Percentiles rank a stretch among this genome's conserved stretches.
phyloP scores from a whole-genome alignment of 2,329 filamentous ascomycete genomes.

The Cladosporium austrohemisphaericum region DNA sequence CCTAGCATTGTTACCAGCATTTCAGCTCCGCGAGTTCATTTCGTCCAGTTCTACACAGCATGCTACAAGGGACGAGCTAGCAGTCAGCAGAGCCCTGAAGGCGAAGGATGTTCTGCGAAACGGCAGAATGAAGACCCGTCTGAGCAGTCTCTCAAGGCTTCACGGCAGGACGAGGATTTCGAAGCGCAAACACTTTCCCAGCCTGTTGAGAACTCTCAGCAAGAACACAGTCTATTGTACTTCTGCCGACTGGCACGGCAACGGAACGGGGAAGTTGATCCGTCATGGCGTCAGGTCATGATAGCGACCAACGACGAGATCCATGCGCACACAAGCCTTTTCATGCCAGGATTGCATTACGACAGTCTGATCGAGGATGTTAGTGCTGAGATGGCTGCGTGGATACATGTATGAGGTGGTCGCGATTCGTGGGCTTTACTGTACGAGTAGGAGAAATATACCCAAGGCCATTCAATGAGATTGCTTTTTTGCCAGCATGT shows the following conservation, averaged over 20 bases:
- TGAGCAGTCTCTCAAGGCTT: too few species aligned
- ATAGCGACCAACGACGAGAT: neutral
- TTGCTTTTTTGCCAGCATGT: too few species aligned
- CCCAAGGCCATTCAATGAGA: too few species aligned
- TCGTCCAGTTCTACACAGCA: constrained; percentile 88
- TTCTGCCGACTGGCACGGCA: neutral
- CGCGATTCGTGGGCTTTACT: too few species aligned
- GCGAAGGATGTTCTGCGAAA: too few species aligned
- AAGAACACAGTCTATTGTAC: neutral
- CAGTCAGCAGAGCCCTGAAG: too few species aligned
- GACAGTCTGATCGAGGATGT: neutral
- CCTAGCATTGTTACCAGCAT: constrained; percentile 1
- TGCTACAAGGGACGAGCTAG: constrained; percentile 32
- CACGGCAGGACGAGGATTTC: too few species aligned
- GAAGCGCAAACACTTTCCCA: too few species aligned
- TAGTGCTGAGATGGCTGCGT: neutral
- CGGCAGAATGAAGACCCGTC: neutral
- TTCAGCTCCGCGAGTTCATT: constrained; percentile 61
- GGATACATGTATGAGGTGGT: too few species aligned
- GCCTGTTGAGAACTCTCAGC: neutral
- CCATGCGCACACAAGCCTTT: neutral
- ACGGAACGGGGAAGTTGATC: neutral
- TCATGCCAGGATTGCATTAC: neutral
- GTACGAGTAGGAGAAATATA: too few species aligned
- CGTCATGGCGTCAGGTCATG: neutral